A percentile compares a stretch with the other conserved stretches of the same genome.
phyloP scores from a whole-genome alignment of 352 stramenopile species.

The Pythium coloratum region DNA sequence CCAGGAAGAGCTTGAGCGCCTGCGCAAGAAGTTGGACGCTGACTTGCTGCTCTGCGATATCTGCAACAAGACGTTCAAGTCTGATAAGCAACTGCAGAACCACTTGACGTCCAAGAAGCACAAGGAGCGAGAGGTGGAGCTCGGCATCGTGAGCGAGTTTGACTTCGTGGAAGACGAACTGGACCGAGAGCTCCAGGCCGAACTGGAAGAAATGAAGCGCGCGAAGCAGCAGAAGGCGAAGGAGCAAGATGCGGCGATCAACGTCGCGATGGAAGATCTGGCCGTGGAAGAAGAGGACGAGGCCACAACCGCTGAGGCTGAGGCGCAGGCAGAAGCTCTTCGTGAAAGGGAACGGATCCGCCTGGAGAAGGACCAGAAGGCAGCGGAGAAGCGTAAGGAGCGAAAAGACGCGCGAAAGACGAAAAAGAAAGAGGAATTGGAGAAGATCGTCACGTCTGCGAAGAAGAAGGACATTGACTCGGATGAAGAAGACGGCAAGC shows the following conservation, averaged over 20 bases:
- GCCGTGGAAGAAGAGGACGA: slow-evolving; percentile 8
- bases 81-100: slow-evolving; percentile 78
- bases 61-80: slow-evolving; percentile 86
- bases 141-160: slow-evolving; percentile 62
- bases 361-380: slow-evolving; percentile 75
- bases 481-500: slow-evolving; percentile 43
- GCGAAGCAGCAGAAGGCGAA: slow-evolving; percentile 30
- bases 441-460: slow-evolving; percentile 56
- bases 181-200: slow-evolving; percentile 54
- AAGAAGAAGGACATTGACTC: slow-evolving; percentile 40
- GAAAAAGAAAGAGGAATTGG: slow-evolving; percentile 77
- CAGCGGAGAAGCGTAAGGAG: slow-evolving; percentile 73
- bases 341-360: slow-evolving; percentile 51
- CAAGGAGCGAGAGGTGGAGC: slow-evolving; percentile 65
- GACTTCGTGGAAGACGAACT: slow-evolving; percentile 62
- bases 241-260: slow-evolving; percentile 13
- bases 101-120: slow-evolving; percentile 84
- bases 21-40: slow-evolving; percentile 68
- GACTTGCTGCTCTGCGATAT: slow-evolving; percentile 73
- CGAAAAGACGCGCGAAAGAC: slow-evolving; percentile 83
- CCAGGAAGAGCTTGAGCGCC: slow-evolving; percentile 59
- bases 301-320: slow-evolving; percentile 6
- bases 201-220: slow-evolving; percentile 41
- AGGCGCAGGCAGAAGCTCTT: slow-evolving; percentile 36
- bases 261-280: neutral